Conservation (phyloP, 140 eudicot genomes). For the Cichorium intybus region DNA sequence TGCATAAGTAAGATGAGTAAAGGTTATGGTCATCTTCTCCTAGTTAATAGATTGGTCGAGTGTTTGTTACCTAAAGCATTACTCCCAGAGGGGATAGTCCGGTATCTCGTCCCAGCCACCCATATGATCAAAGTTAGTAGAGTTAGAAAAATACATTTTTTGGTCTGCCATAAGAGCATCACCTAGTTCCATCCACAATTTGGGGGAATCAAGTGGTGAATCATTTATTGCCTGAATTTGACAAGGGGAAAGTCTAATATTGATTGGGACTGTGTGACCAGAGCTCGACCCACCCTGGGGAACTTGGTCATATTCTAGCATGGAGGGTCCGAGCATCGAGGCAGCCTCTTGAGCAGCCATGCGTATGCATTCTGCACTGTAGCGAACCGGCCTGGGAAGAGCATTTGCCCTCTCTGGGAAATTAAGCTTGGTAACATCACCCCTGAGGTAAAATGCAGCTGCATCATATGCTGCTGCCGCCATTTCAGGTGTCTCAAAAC, state of each 20-base stretch:
- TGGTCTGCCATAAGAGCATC: conserved; percentile 31
- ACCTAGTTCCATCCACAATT: conserved; percentile 40
- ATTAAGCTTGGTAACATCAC: conserved; percentile 52
- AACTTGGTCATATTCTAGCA: conserved; percentile 21
- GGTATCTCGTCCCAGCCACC: conserved; percentile 38
- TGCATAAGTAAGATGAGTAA: background rate
- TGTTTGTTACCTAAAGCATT: conserved; percentile 7
- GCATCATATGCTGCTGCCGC: conserved; percentile 83
- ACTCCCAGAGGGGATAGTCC: conserved; percentile 39
- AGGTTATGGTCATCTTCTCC: conserved; percentile 1
- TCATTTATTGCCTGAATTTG: conserved; percentile 78
- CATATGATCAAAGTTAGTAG: conserved; percentile 9
- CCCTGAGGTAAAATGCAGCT: conserved; percentile 68
- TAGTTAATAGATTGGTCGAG: background rate
- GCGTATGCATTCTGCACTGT: conserved; percentile 59
- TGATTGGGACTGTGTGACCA: conserved; percentile 34
- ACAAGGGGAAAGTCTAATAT: conserved; percentile 54
- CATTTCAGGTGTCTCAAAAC: conserved; percentile 86
- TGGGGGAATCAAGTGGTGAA: conserved; percentile 66
- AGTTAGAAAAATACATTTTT: conserved; percentile 35
- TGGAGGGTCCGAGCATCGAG: conserved; percentile 26
- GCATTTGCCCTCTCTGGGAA: conserved; percentile 48
- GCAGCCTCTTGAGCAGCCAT: conserved; percentile 74
- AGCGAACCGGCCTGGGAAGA: conserved; percentile 53
- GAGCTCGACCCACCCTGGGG: conserved; percentile 46